Base-by-base conservation (phyloP, 768 basidiomycete species). In the Mycena floridula region DNA sequence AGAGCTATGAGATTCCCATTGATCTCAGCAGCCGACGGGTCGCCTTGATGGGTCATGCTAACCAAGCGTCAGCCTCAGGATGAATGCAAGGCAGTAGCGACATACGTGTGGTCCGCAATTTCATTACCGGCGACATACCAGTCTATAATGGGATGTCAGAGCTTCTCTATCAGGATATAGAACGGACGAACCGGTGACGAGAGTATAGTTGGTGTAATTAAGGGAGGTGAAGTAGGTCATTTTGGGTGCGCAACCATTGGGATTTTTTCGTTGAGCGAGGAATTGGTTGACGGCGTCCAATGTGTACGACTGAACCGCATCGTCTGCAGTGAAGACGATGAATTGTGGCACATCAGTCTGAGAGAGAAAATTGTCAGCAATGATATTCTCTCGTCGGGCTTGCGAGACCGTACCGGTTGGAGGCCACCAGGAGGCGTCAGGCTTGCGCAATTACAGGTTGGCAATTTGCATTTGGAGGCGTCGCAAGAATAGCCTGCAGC, bases 91-190 rank as follows among this genome's bases (percentile, higher is more conserved):
- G 16, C 35, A 43, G 30, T 48, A 26, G 32, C 40, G 35, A 68
- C 77, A 54, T 60, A 82, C 77, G 83, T 82, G 57, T 84, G 81
- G 62, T 85, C 84, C 24, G 82, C 84, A 51, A 90, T 88, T 58
- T 90, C 88, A 58, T 89, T 89, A 18, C 87, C 87, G 3, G 80
- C 82, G 25, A 87, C 85, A 59, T 67, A 89, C 83, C 82, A 88
- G 59, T 87, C 83, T 66, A 68, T 20, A 49, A 32, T 21, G 12
- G 37, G 44, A 32, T 40, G 46, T 32, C 37, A 43, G 40, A 36
- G 32, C 25, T 21, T 21, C 16, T 6, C 20, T 41, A 9, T 43
- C 28, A 9, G 40, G 4, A 6, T 35, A 38, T 35, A n/a, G n/a
- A n/a, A n/a, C n/a, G n/a, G n/a, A 60, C 62, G 16, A 37, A 72